A percentile compares a stretch with the other conserved stretches of the same genome.
phyloP scores from a whole-genome alignment of 164 flowering plant genomes.

The Dillenia turbinata region DNA sequence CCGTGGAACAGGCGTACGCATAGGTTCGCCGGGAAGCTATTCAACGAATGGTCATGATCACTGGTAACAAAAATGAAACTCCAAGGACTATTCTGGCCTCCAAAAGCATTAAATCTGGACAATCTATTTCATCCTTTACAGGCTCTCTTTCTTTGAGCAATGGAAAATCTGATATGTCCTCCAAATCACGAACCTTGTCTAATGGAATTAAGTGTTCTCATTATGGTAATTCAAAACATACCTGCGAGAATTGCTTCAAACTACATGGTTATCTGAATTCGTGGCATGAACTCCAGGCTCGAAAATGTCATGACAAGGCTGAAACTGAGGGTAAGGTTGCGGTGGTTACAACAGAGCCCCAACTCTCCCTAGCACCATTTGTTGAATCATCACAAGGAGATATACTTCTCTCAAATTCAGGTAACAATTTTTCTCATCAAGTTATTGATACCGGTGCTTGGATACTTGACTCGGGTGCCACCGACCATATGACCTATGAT shows the following conservation, averaged over 20 bases:
- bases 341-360: not conserved
- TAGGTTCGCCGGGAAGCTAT: not conserved
- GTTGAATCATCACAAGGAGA: not conserved
- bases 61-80: not conserved
- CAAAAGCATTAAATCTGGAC: not conserved
- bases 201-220: constrained; percentile 9
- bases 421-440: not conserved
- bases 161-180: constrained; percentile 1
- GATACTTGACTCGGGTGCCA: constrained; percentile 3
- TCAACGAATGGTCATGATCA: constrained; percentile 2
- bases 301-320: constrained; percentile 2
- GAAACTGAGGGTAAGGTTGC: constrained; percentile 1
- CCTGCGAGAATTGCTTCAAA: constrained; percentile 10
- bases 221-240: constrained; percentile 3
- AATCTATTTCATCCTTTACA: too few relatives aligned
- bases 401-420: not conserved
- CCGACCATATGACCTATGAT: constrained; percentile 6
- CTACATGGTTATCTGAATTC: constrained; percentile 6
- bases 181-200: not conserved
- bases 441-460: not conserved
- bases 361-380: constrained; percentile 3
- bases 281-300: constrained; percentile 9
- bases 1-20: constrained; percentile 1
- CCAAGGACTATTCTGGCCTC: constrained; percentile 1
- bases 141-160: not conserved